Evolutionary conservation across 2,329 filamentous ascomycete genomes (phyloP).

Genomic region (Sporothrix inflata): DNA sequence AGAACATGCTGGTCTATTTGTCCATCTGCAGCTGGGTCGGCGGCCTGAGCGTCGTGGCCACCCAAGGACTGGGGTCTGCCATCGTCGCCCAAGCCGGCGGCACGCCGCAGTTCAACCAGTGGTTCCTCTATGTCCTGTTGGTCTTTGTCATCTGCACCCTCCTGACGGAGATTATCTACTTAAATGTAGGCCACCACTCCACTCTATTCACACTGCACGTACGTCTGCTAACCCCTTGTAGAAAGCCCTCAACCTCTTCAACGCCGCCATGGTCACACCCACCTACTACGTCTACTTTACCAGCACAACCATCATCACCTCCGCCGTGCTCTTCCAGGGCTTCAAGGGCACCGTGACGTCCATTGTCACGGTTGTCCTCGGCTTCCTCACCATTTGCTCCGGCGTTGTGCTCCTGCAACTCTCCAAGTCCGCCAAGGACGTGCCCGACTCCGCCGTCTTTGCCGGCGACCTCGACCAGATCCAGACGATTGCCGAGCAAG

Average conservation of each 20-base stretch:
- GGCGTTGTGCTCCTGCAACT: conserved; percentile 91
- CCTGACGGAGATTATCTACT: conserved; percentile 88
- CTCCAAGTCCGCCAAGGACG: conserved; percentile 98
- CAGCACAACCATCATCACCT: conserved; percentile 91
- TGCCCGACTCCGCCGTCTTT: conserved; percentile 91
- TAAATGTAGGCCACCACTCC: conserved; percentile 65
- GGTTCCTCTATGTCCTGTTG: conserved; percentile 91
- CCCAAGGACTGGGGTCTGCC: conserved; percentile 87
- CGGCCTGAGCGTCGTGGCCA: conserved; percentile 90
- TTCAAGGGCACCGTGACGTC: conserved; percentile 83
- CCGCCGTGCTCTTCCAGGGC: conserved; percentile 86
- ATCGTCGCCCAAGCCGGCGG: conserved; percentile 86
- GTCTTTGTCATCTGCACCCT: conserved; percentile 90
- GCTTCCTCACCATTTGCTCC: conserved; percentile 90
- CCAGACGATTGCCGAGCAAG: conserved; percentile 90
- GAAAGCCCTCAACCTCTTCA: conserved; percentile 98
- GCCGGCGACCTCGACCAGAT: conserved; percentile 92
- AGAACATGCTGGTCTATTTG: conserved; percentile 96
- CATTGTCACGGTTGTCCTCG: conserved; percentile 88
- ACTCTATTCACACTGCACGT: too few species aligned
- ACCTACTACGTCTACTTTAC: conserved; percentile 99
- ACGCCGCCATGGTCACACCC: conserved; percentile 93
- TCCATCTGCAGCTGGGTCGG: conserved; percentile 95
- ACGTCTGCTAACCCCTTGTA: conserved; percentile 46
- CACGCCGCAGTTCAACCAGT: conserved; percentile 89